Percentiles rank a stretch among this genome's conserved stretches.
Evolutionary conservation across 306 rosid genomes (phyloP).

Genomic region (Cucumis cinereus): DNA sequence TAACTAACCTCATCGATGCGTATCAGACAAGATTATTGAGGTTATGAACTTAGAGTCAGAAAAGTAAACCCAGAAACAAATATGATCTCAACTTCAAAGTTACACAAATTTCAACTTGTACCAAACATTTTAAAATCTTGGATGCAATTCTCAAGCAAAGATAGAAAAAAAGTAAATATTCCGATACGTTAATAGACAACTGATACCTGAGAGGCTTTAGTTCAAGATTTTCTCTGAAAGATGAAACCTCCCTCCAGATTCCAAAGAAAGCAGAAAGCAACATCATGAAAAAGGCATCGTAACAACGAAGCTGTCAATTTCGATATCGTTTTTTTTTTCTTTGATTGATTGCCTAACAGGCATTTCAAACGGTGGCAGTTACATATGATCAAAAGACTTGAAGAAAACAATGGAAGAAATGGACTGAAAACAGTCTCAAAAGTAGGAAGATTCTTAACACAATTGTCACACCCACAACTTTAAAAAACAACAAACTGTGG

Average conservation of each 20-base stretch:
- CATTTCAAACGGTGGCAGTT: neutral
- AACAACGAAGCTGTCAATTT: neutral
- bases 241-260: neutral
- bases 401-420: neutral
- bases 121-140: neutral
- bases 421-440: neutral
- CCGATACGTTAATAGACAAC: neutral
- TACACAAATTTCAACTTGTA: neutral
- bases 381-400: neutral
- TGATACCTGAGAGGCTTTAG: neutral
- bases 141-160: neutral
- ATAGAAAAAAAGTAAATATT: neutral
- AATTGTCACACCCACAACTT: neutral
- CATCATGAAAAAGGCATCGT: neutral
- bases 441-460: neutral
- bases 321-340: neutral
- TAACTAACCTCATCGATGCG: too few relatives aligned
- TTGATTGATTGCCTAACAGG: neutral
- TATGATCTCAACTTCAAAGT: neutral
- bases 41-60: neutral
- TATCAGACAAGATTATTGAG: too few relatives aligned
- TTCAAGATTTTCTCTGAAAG: neutral
- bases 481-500: neutral
- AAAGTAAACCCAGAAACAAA: neutral
- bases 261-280: neutral